Conservation (phyloP, 2,329 filamentous ascomycete species). For the Colletotrichum godetiae region DNA sequence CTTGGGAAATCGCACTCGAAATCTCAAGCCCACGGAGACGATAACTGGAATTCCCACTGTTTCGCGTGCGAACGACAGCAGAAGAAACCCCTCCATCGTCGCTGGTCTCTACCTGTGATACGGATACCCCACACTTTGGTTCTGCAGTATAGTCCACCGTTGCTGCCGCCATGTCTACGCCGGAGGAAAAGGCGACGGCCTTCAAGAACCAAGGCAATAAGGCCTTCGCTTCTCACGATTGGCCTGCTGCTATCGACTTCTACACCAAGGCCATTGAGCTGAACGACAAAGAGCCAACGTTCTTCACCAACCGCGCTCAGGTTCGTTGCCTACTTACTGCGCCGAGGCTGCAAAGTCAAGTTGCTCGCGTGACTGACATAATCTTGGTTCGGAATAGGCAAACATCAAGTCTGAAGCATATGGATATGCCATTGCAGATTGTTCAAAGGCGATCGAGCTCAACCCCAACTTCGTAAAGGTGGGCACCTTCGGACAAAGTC, state of each 20-base stretch:
- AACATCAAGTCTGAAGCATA: conserved; percentile 97
- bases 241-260: conserved; percentile 81
- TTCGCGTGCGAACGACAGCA: conserved; percentile 14
- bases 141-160: conserved; percentile 9
- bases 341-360: neutral
- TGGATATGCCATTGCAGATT: conserved; percentile 91
- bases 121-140: conserved; percentile 26
- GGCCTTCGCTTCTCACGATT: conserved; percentile 90
- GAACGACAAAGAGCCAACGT: conserved; percentile 86
- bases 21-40: neutral
- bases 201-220: conserved; percentile 96
- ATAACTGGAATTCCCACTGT: conserved; percentile 1
- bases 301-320: conserved; percentile 95
- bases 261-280: conserved; percentile 90
- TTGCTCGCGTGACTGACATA: conserved; percentile 60
- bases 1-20: neutral
- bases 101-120: conserved; percentile 13
- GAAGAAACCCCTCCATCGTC: neutral
- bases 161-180: conserved; percentile 50
- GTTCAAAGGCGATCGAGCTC: conserved; percentile 89
- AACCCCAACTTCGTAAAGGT: conserved; percentile 92
- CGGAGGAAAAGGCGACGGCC: conserved; percentile 77
- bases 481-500: conserved; percentile 38
- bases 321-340: conserved; percentile 57
- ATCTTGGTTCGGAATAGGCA: conserved; percentile 64